These are phyloP conservation scores for Colletotrichum simmondsii DNA, from an alignment of 2,329 filamentous ascomycete species.

Conservation along the genomic window DNA sequence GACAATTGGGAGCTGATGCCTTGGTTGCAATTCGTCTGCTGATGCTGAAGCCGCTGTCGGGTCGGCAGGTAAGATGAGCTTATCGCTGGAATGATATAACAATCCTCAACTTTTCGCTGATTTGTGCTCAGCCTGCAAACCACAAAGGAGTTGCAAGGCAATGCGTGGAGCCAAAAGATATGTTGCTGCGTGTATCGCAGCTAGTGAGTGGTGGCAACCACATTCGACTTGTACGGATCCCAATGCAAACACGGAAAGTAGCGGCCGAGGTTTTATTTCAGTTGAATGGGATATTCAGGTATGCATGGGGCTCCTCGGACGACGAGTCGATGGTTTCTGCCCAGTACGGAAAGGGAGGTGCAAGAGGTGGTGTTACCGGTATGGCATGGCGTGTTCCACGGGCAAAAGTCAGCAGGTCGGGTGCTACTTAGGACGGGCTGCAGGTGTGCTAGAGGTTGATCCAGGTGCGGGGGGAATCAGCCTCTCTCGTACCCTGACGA, in stretches of 20 bases:
- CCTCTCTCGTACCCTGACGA: constrained; percentile 15
- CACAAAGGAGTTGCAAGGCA: too few species aligned
- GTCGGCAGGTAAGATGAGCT: too few species aligned
- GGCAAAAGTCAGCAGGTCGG: constrained; percentile 18
- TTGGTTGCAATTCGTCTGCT: background rate
- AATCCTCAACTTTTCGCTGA: too few species aligned
- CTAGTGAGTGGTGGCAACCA: too few species aligned
- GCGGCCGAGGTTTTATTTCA: background rate
- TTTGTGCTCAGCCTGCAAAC: too few species aligned
- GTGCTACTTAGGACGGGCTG: constrained; percentile 1
- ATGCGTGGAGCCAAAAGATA: too few species aligned
- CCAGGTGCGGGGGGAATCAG: constrained; percentile 27
- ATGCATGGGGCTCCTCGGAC: background rate
- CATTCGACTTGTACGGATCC: too few species aligned
- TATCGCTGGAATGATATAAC: too few species aligned
- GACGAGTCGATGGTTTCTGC: background rate
- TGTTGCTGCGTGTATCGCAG: too few species aligned
- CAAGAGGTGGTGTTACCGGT: constrained; percentile 1
- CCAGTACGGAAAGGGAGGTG: background rate
- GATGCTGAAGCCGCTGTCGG: background rate
- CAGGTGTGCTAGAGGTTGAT: constrained; percentile 11
- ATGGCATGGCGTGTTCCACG: constrained; percentile 16
- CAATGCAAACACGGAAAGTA: background rate
- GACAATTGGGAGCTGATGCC: background rate
- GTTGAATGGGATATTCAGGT: background rate